A percentile compares a stretch with the other conserved stretches of the same genome.
Conservation (phyloP, 75 land plant genomes). For the Chamaecyparis obtusa region DNA sequence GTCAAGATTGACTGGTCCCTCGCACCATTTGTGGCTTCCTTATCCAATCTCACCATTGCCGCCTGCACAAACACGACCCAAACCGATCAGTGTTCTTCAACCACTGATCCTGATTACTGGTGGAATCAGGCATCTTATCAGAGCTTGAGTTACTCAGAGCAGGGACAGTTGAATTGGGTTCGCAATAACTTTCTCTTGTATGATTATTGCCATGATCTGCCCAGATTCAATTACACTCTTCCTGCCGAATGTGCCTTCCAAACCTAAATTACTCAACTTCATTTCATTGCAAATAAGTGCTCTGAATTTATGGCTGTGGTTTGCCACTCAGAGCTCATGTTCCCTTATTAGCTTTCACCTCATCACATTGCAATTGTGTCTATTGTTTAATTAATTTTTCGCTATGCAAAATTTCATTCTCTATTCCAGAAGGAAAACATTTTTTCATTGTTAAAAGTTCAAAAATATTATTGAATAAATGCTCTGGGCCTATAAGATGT, state of each 20-base stretch:
- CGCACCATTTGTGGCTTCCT: slow-evolving; percentile 32
- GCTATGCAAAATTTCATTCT: too few relatives aligned
- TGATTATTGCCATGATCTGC: slow-evolving; percentile 35
- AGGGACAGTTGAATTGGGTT: slow-evolving; percentile 22
- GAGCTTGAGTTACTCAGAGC: slow-evolving; percentile 7
- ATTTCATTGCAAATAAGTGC: too few relatives aligned
- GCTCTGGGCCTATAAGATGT: too few relatives aligned
- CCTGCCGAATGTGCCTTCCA: slow-evolving; percentile 23
- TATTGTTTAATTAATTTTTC: too few relatives aligned
- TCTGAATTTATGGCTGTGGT: too few relatives aligned
- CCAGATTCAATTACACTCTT: slow-evolving; percentile 19
- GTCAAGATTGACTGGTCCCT: slow-evolving; percentile 29
- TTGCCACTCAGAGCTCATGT: too few relatives aligned
- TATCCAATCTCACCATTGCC: slow-evolving; percentile 2
- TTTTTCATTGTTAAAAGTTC: too few relatives aligned
- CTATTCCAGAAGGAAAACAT: too few relatives aligned
- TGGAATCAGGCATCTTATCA: neutral
- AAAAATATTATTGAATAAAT: too few relatives aligned
- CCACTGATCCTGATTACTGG: neutral
- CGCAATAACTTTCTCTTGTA: slow-evolving; percentile 34
- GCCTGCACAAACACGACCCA: slow-evolving; percentile 11
- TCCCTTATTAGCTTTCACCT: too few relatives aligned
- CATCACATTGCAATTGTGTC: too few relatives aligned
- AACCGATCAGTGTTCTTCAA: neutral
- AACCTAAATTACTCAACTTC: neutral